phyloP scores from a whole-genome alignment of 768 basidiomycete species.

The Leccinum imitatum region DNA sequence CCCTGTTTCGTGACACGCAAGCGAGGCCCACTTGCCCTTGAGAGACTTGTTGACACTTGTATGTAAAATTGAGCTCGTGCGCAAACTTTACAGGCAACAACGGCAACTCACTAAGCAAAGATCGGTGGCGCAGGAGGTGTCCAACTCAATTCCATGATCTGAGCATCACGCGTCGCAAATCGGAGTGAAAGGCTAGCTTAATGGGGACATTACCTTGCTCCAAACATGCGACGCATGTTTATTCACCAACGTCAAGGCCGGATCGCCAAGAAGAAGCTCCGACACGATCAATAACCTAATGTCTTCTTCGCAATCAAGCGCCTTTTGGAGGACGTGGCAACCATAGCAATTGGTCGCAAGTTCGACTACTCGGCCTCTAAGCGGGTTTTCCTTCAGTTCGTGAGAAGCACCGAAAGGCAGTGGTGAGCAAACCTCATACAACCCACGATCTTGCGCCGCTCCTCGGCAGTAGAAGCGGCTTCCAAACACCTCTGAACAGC shows the following conservation, averaged over 20 bases:
- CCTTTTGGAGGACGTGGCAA: constrained; percentile 87
- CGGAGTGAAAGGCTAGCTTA: neutral
- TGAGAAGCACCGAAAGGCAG: constrained; percentile 6
- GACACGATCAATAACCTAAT: constrained; percentile 80
- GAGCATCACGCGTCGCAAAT: constrained; percentile 8
- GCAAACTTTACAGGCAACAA: neutral
- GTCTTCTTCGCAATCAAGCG: constrained; percentile 88
- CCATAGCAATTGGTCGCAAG: constrained; percentile 89
- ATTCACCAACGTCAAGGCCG: constrained; percentile 82
- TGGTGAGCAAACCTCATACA: constrained; percentile 69
- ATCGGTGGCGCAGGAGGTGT: constrained; percentile 85
- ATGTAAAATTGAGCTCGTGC: constrained; percentile 6
- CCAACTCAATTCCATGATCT: constrained; percentile 93
- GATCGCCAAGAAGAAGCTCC: constrained; percentile 80
- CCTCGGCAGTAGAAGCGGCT: constrained; percentile 70
- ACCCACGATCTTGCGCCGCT: constrained; percentile 75
- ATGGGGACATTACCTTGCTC: constrained; percentile 62
- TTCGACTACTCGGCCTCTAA: constrained; percentile 79
- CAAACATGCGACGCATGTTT: constrained; percentile 92
- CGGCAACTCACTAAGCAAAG: constrained; percentile 68
- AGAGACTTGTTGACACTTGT: constrained; percentile 81
- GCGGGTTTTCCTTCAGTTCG: constrained; percentile 3
- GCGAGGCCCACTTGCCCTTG: constrained; percentile 85
- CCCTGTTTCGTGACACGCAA: constrained; percentile 89
- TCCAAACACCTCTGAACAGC: constrained; percentile 87